phyloP scores from a whole-genome alignment of 257 asterid genomes.

The Solanum ossicruentum region DNA sequence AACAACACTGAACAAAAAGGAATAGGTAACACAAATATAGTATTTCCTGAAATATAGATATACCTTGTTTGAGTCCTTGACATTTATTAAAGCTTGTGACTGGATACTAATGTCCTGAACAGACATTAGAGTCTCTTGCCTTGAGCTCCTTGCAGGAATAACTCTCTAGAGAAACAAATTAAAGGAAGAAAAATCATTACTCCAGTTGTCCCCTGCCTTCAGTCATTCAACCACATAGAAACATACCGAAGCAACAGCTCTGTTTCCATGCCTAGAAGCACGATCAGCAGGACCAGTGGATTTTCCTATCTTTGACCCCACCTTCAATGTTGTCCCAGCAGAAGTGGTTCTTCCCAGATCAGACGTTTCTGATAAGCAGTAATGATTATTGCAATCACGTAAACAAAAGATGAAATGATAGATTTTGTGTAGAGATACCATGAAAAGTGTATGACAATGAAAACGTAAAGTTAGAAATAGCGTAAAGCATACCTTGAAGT shows the following conservation, averaged over 20 bases:
- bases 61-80: slow-evolving; percentile 92
- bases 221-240: slow-evolving; percentile 5
- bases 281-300: slow-evolving; percentile 59
- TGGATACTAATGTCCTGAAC: slow-evolving; percentile 74
- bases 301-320: slow-evolving; percentile 53
- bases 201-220: neutral
- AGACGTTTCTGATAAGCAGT: slow-evolving; percentile 34
- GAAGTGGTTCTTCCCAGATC: slow-evolving; percentile 56
- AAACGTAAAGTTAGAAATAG: neutral
- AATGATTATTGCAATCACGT: neutral
- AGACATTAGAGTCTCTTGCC: slow-evolving; percentile 65
- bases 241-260: slow-evolving; percentile 66
- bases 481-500: slow-evolving; percentile 36
- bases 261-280: slow-evolving; percentile 60
- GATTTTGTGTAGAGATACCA: neutral
- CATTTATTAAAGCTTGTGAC: slow-evolving; percentile 70
- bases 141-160: slow-evolving; percentile 56
- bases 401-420: neutral
- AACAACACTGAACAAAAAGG: neutral
- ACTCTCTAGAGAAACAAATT: slow-evolving; percentile 37
- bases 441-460: neutral
- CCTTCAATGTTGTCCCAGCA: slow-evolving; percentile 42
- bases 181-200: slow-evolving; percentile 4
- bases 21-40: neutral
- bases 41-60: neutral